Evolutionary conservation across 108 stramenopile genomes (phyloP).

Genomic region (Phaeodactylum tricornutum): DNA sequence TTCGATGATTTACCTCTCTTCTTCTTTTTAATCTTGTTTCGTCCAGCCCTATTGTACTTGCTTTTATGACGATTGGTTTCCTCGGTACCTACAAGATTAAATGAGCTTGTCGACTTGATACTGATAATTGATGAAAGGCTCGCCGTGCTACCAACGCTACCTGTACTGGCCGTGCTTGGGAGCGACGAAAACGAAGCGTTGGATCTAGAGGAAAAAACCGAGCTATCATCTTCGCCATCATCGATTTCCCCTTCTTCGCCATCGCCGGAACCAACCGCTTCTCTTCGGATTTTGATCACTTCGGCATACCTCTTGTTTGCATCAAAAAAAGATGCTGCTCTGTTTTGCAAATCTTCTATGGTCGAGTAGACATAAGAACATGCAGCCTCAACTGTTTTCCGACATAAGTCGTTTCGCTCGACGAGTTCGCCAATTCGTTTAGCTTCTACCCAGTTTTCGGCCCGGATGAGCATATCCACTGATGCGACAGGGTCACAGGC

Average conservation of each 20-base stretch:
- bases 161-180: conserved; percentile 43
- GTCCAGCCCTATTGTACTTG: conserved; percentile 67
- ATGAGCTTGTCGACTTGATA: conserved; percentile 49
- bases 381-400: conserved; percentile 43
- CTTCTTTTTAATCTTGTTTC: conserved; percentile 58
- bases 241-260: conserved; percentile 16
- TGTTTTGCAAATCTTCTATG: conserved; percentile 54
- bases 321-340: conserved; percentile 34
- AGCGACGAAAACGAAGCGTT: conserved; percentile 48
- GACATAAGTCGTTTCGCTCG: conserved; percentile 43
- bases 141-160: conserved; percentile 32
- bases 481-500: conserved; percentile 51
- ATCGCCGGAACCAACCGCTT: conserved; percentile 34
- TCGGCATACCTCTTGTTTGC: conserved; percentile 43
- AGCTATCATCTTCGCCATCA: conserved; percentile 47
- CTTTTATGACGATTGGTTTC: conserved; percentile 63
- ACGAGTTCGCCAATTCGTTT: conserved; percentile 32
- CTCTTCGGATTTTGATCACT: conserved; percentile 55
- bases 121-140: conserved; percentile 75
- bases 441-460: conserved; percentile 61
- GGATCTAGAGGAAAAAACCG: conserved; percentile 68
- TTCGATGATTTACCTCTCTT: conserved; percentile 36
- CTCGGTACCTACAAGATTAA: conserved; percentile 56
- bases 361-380: conserved; percentile 37
- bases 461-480: conserved; percentile 59